phyloP scores from a whole-genome alignment of 2,329 filamentous ascomycete genomes.

The Fusarium sp. region DNA sequence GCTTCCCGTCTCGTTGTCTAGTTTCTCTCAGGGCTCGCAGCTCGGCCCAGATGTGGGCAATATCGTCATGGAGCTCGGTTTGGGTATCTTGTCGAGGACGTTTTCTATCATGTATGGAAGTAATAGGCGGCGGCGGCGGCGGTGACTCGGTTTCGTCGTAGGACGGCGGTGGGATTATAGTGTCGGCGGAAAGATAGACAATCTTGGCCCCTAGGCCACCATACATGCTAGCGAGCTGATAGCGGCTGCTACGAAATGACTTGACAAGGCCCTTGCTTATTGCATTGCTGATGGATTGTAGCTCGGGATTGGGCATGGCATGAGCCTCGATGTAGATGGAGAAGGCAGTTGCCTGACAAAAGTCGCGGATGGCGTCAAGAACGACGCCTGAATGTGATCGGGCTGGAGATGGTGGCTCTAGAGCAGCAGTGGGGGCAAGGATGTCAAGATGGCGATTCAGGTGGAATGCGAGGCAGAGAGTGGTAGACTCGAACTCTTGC shows the following conservation, averaged over 20 bases:
- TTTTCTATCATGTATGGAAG: conserved; percentile 8
- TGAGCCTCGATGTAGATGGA: conserved; percentile 22
- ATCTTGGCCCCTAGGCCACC: conserved; percentile 23
- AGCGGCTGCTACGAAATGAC: conserved; percentile 2
- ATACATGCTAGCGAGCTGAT: conserved; percentile 29
- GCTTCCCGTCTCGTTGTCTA: neutral
- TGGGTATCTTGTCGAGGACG: conserved; percentile 10
- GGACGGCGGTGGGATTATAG: neutral
- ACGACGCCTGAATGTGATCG: conserved; percentile 20
- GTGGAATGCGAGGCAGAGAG: conserved; percentile 9
- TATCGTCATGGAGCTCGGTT: neutral
- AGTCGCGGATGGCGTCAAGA: conserved; percentile 26
- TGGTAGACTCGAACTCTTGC: conserved; percentile 12
- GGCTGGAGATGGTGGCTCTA: conserved; percentile 12
- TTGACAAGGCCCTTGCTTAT: conserved; percentile 6
- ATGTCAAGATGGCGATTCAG: conserved; percentile 6
- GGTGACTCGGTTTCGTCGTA: conserved; percentile 9
- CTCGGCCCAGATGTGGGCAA: neutral
- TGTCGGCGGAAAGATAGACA: neutral
- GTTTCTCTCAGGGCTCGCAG: neutral
- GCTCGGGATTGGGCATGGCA: neutral
- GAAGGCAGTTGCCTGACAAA: conserved; percentile 12
- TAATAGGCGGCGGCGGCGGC: conserved; percentile 14
- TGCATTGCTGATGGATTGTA: conserved; percentile 20
- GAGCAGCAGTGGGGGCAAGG: conserved; percentile 6